Conservation (phyloP, 805 yeast species). For the Dipodascus geniculatus region DNA sequence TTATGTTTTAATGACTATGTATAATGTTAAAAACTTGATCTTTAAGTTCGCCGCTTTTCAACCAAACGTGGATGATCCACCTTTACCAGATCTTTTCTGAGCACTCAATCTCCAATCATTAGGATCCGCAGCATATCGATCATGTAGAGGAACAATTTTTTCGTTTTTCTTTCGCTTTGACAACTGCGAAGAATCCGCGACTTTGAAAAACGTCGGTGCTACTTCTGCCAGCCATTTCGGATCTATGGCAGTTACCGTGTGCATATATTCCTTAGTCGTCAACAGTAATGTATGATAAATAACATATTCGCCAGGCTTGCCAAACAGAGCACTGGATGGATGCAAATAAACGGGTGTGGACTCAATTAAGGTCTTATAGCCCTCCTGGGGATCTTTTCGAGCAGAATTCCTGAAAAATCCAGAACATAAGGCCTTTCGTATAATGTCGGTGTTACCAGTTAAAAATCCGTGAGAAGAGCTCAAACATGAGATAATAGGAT, state of each 20-base stretch:
- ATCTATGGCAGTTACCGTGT: conserved; percentile 56
- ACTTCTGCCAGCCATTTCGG: conserved; percentile 63
- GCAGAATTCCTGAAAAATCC: conserved; percentile 66
- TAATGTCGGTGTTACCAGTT: conserved; percentile 19
- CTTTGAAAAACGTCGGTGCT: conserved; percentile 68
- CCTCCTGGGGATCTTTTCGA: conserved; percentile 51
- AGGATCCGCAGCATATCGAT: conserved; percentile 46
- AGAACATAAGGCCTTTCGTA: conserved; percentile 46
- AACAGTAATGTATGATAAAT: conserved; percentile 75
- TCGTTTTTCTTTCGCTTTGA: conserved; percentile 45
- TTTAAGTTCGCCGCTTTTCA: too few relatives aligned
- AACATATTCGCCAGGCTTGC: conserved; percentile 64
- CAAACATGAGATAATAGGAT: conserved; percentile 21
- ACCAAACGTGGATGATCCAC: not conserved
- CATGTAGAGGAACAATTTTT: conserved; percentile 63
- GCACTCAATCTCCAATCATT: conserved; percentile 66
- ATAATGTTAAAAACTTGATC: not conserved
- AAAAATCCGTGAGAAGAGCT: not conserved
- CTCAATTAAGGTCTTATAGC: conserved; percentile 28
- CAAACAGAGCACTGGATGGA: conserved; percentile 70
- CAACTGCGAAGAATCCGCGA: conserved; percentile 38
- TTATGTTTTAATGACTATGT: not conserved
- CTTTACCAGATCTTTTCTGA: not conserved
- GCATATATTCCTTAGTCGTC: conserved; percentile 82
- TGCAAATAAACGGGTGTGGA: conserved; percentile 53